Evolutionary conservation across 148 eudicot species (phyloP).

Genomic region (Amaranthus cruentus): DNA sequence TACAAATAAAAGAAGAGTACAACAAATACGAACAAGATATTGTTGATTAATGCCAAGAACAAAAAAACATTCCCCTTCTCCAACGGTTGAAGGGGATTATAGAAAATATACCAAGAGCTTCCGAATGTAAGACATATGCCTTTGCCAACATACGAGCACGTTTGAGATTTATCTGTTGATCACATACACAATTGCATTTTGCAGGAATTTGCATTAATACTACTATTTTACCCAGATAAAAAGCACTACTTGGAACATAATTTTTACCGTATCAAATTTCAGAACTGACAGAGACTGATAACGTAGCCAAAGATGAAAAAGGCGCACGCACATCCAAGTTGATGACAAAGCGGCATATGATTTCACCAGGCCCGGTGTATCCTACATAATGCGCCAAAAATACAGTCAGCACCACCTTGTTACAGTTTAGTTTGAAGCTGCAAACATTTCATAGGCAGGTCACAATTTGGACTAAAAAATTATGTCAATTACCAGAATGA

Average conservation of each 20-base stretch:
- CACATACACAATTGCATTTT: background rate
- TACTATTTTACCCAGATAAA: too few species aligned
- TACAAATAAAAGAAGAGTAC: background rate
- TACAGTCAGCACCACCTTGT: background rate
- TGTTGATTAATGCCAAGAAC: background rate
- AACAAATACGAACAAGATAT: background rate
- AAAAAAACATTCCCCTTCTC: background rate
- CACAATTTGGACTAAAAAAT: background rate
- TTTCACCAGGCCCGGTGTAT: conserved; percentile 58
- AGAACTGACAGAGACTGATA: conserved; percentile 83
- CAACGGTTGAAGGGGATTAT: background rate
- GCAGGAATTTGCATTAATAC: too few species aligned
- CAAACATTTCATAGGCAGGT: background rate
- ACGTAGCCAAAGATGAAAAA: conserved; percentile 91
- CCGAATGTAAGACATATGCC: conserved; percentile 53
- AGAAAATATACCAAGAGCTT: conserved; percentile 48
- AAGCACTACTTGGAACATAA: background rate
- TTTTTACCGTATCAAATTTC: conserved; percentile 62
- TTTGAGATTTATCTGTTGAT: conserved; percentile 74
- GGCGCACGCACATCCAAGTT: conserved; percentile 72
- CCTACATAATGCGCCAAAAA: conserved; percentile 36
- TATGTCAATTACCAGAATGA: conserved; percentile 51
- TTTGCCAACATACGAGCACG: conserved; percentile 86
- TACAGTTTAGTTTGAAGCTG: background rate
- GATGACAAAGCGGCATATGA: conserved; percentile 51